Conservation (phyloP, 805 yeast species). For the Wickerhamiella qilinensis region DNA sequence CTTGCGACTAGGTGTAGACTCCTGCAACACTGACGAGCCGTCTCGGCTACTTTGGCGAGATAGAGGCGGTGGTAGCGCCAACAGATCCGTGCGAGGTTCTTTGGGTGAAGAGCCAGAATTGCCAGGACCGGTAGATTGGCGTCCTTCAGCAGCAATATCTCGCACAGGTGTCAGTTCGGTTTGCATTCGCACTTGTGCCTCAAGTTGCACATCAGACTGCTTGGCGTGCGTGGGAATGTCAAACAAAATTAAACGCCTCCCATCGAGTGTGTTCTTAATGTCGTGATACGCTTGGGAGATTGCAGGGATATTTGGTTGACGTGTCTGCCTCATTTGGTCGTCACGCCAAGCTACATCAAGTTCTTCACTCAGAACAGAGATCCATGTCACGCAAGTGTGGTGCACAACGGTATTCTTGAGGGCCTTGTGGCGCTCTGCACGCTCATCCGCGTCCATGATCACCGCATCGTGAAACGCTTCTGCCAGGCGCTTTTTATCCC, state of each 20-base stretch:
- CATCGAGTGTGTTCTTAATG: slow-evolving; percentile 18
- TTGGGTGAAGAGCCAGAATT: neutral
- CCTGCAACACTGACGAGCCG: too few species aligned
- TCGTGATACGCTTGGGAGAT: slow-evolving; percentile 16
- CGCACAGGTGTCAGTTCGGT: neutral
- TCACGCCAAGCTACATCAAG: slow-evolving; percentile 38
- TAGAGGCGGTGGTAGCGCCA: neutral
- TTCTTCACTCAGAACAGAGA: slow-evolving; percentile 34
- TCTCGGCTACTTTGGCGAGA: neutral
- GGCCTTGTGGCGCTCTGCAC: slow-evolving; percentile 41
- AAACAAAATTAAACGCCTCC: slow-evolving; percentile 1
- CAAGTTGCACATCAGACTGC: neutral
- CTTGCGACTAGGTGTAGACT: neutral
- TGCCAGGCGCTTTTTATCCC: slow-evolving; percentile 61
- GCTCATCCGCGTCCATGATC: slow-evolving; percentile 46
- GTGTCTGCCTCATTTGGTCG: slow-evolving; percentile 25
- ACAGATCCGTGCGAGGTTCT: neutral
- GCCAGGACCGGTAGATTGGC: neutral
- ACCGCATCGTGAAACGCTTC: slow-evolving; percentile 48
- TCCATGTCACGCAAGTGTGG: slow-evolving; percentile 69
- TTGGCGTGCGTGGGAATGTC: slow-evolving; percentile 3
- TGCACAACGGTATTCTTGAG: slow-evolving; percentile 42
- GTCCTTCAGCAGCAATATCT: neutral
- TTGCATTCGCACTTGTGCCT: neutral
- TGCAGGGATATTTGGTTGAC: slow-evolving; percentile 7